Conservation (phyloP, 176 grass and related monocot species). For the Ananas comosus region DNA sequence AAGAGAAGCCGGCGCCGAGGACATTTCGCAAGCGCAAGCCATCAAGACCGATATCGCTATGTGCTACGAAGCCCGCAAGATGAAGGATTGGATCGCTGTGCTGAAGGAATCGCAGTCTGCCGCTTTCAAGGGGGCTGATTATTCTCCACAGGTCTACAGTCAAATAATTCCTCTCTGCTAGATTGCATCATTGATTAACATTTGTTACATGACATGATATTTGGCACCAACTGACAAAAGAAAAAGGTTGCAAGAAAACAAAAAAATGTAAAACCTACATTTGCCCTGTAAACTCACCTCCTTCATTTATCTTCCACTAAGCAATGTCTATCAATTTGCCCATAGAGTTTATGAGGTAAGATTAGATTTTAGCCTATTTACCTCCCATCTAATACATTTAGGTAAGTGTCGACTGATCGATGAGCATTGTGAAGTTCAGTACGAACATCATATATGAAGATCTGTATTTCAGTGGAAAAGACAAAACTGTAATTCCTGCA, state of each 20-base stretch:
- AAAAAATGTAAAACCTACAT: no score
- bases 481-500: neutral
- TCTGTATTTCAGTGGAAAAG: neutral
- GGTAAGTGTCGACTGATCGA: no score
- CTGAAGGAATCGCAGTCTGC: constrained; percentile 68
- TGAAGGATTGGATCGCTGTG: constrained; percentile 68
- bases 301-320: no score
- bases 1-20: constrained; percentile 36
- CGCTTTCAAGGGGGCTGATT: constrained; percentile 58
- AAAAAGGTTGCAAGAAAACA: no score
- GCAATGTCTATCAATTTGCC: no score
- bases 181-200: neutral
- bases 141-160: constrained; percentile 47
- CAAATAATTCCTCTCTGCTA: neutral
- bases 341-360: no score
- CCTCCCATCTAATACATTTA: no score
- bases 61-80: constrained; percentile 54
- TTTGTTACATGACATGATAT: neutral
- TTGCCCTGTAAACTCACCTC: no score
- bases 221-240: neutral
- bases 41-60: constrained; percentile 53
- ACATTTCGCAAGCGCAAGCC: constrained; percentile 44
- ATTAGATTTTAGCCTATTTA: no score
- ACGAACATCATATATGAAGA: neutral
- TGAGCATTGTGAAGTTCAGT: no score